Percentiles rank a stretch among this genome's conserved stretches.
Conservation (phyloP, 2,329 filamentous ascomycete species). For the Ophiocordyceps camponoti-leonardi region DNA sequence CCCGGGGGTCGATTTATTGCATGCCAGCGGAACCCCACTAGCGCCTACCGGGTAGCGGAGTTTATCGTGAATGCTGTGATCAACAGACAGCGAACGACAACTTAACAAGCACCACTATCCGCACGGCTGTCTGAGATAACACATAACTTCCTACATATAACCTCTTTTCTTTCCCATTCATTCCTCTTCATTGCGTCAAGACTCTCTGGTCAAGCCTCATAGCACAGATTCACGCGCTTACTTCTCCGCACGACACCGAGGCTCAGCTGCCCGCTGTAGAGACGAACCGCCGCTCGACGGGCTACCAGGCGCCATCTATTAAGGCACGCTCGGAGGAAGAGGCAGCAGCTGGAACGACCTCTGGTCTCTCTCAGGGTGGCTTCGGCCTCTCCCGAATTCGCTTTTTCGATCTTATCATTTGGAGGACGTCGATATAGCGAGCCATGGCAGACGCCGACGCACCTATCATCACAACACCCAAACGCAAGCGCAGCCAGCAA, state of each 20-base stretch:
- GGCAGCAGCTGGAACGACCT: not conserved
- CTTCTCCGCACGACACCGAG: not conserved
- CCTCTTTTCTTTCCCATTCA: not conserved
- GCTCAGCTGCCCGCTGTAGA: not conserved
- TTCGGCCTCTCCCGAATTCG: not conserved
- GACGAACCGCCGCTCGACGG: not conserved
- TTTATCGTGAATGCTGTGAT: no score
- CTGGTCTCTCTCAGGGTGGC: not conserved
- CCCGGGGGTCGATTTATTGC: no score
- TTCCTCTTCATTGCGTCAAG: not conserved
- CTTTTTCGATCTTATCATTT: not conserved
- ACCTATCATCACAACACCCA: constrained; percentile 16
- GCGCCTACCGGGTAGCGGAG: no score
- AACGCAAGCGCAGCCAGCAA: constrained; percentile 27
- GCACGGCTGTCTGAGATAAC: not conserved
- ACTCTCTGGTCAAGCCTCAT: not conserved
- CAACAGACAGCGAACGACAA: no score
- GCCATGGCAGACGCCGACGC: not conserved
- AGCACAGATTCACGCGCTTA: not conserved
- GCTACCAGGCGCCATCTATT: not conserved
- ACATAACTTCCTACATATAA: not conserved
- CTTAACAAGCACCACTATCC: not conserved
- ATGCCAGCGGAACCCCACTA: no score
- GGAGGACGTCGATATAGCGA: not conserved
- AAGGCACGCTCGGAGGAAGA: not conserved